phyloP scores from a whole-genome alignment of 352 stramenopile genomes.

The Globisporangium irregulare region DNA sequence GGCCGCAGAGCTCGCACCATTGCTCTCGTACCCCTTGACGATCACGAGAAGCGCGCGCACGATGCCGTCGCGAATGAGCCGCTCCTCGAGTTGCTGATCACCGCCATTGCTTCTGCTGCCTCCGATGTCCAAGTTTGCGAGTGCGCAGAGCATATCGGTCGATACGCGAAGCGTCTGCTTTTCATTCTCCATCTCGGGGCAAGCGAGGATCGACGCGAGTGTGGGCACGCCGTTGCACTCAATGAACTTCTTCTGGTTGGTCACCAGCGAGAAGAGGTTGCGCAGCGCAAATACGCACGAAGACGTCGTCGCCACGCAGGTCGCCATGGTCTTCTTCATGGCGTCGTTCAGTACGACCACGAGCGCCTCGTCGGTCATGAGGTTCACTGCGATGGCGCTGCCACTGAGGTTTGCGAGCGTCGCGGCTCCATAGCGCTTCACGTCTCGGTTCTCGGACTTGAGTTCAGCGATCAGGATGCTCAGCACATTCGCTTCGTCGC shows the following conservation, averaged over 20 bases:
- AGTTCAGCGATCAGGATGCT: conserved; percentile 61
- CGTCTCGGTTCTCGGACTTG: conserved; percentile 62
- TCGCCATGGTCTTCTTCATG: conserved; percentile 59
- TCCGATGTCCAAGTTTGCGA: conserved; percentile 43
- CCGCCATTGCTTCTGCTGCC: conserved; percentile 8
- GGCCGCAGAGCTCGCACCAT: conserved; percentile 17
- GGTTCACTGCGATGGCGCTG: conserved; percentile 42
- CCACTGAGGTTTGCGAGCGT: conserved; percentile 67
- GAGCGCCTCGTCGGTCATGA: conserved; percentile 57
- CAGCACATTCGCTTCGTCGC: conserved; percentile 67
- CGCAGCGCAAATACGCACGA: conserved; percentile 67
- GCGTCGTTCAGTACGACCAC: conserved; percentile 56
- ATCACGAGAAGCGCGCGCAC: conserved; percentile 61
- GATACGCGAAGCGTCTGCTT: conserved; percentile 42
- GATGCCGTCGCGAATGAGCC: conserved; percentile 74
- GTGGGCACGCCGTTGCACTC: conserved; percentile 58
- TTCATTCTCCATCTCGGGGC: conserved; percentile 45
- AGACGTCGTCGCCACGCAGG: conserved; percentile 52
- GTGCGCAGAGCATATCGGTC: conserved; percentile 64
- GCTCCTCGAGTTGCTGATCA: conserved; percentile 41
- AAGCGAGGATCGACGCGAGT: conserved; percentile 53
- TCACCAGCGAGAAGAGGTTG: conserved; percentile 57
- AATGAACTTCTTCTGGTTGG: conserved; percentile 70
- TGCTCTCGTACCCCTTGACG: conserved; percentile 34
- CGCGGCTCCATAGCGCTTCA: conserved; percentile 59